Evolutionary conservation across 2,329 filamentous ascomycete species (phyloP), one percentile per base, ranked within the genome.

Genomic region (Diplodia intermedia): DNA sequence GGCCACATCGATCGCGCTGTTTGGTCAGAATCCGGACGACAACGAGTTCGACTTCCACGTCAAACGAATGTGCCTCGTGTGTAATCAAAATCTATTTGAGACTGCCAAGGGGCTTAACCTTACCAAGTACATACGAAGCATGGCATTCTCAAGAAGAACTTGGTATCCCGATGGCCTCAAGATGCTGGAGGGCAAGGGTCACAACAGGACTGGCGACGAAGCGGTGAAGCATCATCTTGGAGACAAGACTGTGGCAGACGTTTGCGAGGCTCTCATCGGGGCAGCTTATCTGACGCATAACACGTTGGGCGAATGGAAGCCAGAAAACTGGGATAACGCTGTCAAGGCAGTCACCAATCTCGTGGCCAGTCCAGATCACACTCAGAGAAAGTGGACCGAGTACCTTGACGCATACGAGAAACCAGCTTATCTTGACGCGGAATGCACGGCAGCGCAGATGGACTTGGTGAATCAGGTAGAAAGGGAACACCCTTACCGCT

Each of bases 251-350:
- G 90, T 97, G 73, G 94, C 95, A 3, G 95, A 98, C 78, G 93
- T 98, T 0, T 97, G 92, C 69, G 95, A 98, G 77, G 94, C 95
- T 0, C 81, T 97, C 68, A 98, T 99, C 57, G 95, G 94, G 6
- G 95, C 94, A 2, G 90, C 94, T 0, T 83, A 88, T 61, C 89
- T 90, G 50, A 81, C 85, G 7, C 81, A 86, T 63, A 83, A 87
- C 49, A 73, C 79, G 31, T 77, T 73, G 18, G 80, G 77, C 2
- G 52, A 73, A 2, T 85, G 81, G 81, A 69, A 76, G 26, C 73
- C 79, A 2, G 75, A 82, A 54, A 80, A 85, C 14, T 88, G 89
- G 79, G 84, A 89, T 69, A 82, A 86, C 74, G 87, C 88, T 23
- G 85, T 89, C 53, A 84, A 84, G 72, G 87, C 88, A 26, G 91